These are phyloP conservation scores for Pythium rhizo-oryzae DNA, from an alignment of 352 stramenopile genomes.

Conservation along the genomic window DNA sequence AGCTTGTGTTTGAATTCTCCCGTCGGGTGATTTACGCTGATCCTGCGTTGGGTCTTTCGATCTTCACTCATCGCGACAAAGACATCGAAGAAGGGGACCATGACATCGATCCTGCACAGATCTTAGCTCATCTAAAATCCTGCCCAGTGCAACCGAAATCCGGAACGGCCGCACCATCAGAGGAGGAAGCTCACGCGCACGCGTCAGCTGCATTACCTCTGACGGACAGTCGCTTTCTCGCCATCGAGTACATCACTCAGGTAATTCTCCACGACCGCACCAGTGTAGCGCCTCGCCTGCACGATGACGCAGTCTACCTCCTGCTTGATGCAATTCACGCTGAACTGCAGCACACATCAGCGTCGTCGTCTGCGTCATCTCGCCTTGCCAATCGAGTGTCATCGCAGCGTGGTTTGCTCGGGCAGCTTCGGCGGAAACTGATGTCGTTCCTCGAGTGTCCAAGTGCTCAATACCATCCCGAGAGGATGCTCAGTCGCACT, in stretches of 20 bases:
- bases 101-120: conserved; percentile 65
- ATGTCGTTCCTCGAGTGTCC: conserved; percentile 67
- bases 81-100: conserved; percentile 41
- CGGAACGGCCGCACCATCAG: neutral
- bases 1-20: conserved; percentile 86
- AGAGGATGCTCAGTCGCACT: conserved; percentile 80
- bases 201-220: conserved; percentile 44
- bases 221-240: conserved; percentile 62
- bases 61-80: conserved; percentile 72
- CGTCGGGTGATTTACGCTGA: conserved; percentile 60
- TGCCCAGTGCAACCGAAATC: conserved; percentile 32
- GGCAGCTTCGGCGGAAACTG: conserved; percentile 62
- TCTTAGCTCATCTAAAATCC: conserved; percentile 74
- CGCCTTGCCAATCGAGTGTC: conserved; percentile 58
- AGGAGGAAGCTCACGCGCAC: conserved; percentile 11
- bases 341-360: conserved; percentile 31
- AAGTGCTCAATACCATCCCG: conserved; percentile 62
- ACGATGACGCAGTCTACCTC: conserved; percentile 83
- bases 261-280: conserved; percentile 51
- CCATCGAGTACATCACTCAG: conserved; percentile 82
- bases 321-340: conserved; percentile 70
- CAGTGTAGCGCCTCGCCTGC: conserved; percentile 47
- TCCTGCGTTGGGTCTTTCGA: conserved; percentile 61
- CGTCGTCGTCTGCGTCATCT: conserved; percentile 6
- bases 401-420: conserved; percentile 58